These are phyloP conservation scores for Camellia japonica DNA, from an alignment of 148 eudicot genomes.

Conservation along the genomic window DNA sequence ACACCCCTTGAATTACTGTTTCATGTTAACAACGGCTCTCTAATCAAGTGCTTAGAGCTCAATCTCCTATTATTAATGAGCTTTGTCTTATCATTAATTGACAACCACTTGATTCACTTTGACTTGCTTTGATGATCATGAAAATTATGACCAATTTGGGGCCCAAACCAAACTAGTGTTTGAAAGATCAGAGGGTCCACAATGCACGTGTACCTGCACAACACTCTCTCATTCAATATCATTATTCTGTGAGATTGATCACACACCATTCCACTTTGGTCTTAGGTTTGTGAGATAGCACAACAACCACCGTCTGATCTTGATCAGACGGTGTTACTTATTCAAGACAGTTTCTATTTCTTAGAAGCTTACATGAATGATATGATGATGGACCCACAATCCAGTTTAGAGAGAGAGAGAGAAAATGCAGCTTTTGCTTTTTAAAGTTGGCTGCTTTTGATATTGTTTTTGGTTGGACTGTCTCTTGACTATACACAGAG, in stretches of 20 bases:
- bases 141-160: not conserved
- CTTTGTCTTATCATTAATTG: not conserved
- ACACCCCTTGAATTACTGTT: no score
- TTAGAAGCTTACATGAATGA: not conserved
- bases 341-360: not conserved
- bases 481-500: conserved; percentile 11
- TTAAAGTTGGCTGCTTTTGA: conserved; percentile 28
- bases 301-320: no score
- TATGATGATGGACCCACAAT: not conserved
- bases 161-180: not conserved
- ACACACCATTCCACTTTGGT: no score
- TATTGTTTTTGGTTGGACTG: conserved; percentile 22
- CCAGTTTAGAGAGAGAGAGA: not conserved
- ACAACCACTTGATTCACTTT: not conserved
- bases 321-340: not conserved
- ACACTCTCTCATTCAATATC: not conserved
- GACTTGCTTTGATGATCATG: not conserved
- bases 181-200: conserved; percentile 8
- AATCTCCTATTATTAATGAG: not conserved
- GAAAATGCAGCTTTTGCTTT: conserved; percentile 35
- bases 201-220: conserved; percentile 14
- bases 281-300: no score
- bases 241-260: no score
- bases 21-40: not conserved
- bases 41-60: not conserved